These are phyloP conservation scores for Apiotrichum sp. DNA, from an alignment of 1,284 basidiomycete species.

Conservation along the genomic window DNA sequence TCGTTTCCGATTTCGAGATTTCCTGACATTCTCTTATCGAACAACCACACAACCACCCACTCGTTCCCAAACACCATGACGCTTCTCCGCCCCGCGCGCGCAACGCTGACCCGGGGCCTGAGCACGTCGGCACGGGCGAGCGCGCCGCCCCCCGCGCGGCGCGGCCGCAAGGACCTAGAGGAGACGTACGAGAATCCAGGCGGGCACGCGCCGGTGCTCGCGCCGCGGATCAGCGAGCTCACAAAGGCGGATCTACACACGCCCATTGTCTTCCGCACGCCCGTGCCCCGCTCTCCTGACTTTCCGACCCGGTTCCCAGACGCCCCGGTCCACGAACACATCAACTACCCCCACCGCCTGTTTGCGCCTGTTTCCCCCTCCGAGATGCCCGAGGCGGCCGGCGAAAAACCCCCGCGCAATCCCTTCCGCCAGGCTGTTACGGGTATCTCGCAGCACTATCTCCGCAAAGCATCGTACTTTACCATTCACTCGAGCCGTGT, in stretches of 20 bases:
- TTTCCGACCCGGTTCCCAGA: slow-evolving; percentile 20
- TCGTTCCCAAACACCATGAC: slow-evolving; percentile 3
- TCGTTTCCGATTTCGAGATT: background rate
- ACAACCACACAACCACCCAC: background rate
- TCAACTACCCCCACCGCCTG: slow-evolving; percentile 33
- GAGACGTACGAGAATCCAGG: background rate
- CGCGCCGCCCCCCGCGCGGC: background rate
- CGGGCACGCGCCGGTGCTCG: too few relatives aligned
- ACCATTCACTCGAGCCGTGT: slow-evolving; percentile 26
- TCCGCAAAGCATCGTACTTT: too few relatives aligned
- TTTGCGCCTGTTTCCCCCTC: slow-evolving; percentile 5
- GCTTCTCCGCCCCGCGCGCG: slow-evolving; percentile 5
- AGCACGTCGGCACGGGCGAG: background rate
- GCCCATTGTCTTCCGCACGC: background rate
- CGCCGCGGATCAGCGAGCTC: background rate
- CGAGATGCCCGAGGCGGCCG: background rate
- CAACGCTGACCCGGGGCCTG: background rate
- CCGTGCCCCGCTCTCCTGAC: slow-evolving; percentile 21
- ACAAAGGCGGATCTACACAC: slow-evolving; percentile 4
- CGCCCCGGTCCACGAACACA: slow-evolving; percentile 27
- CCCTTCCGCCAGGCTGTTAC: slow-evolving; percentile 2
- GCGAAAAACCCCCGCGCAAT: background rate
- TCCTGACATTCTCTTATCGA: background rate
- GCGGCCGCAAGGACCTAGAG: background rate
- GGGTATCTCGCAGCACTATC: slow-evolving; percentile 1